A percentile compares a stretch with the other conserved stretches of the same genome.
phyloP scores from a whole-genome alignment of 768 basidiomycete genomes.

The Naganishia friedmannii region DNA sequence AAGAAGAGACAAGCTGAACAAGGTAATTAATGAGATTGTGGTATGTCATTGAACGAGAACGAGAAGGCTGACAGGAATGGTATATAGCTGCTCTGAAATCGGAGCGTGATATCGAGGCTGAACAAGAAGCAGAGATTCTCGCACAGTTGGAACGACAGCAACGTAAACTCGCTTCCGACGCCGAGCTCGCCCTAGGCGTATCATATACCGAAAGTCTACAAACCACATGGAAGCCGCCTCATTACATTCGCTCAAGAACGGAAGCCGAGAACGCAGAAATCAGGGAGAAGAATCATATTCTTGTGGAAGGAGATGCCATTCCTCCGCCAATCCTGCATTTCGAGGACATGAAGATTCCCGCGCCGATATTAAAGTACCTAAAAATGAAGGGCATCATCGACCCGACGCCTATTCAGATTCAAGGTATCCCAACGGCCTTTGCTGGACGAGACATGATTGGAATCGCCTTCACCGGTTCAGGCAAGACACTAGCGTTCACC shows the following conservation, averaged over 20 bases:
- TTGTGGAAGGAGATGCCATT: conserved; percentile 88
- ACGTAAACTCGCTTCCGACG: conserved; percentile 83
- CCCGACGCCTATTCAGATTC: conserved; percentile 94
- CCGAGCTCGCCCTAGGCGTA: conserved; percentile 90
- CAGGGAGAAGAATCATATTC: conserved; percentile 87
- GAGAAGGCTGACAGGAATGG: conserved; percentile 42
- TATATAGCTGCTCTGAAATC: conserved; percentile 76
- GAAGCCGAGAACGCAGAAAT: conserved; percentile 69
- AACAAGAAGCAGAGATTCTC: conserved; percentile 84
- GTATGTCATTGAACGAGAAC: background rate
- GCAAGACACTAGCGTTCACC: conserved; percentile 97
- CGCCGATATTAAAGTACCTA: conserved; percentile 74
- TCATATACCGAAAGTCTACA: conserved; percentile 80
- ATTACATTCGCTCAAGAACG: conserved; percentile 69
- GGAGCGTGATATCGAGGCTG: conserved; percentile 76
- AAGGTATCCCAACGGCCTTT: conserved; percentile 94
- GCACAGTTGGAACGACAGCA: conserved; percentile 81
- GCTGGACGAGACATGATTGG: conserved; percentile 96
- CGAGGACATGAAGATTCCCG: conserved; percentile 98
- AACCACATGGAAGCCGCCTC: conserved; percentile 83
- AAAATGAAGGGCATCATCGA: conserved; percentile 76
- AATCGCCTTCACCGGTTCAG: conserved; percentile 97
- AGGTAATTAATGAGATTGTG: conserved; percentile 56
- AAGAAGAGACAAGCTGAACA: conserved; percentile 76
- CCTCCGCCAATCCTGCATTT: conserved; percentile 92